These are phyloP conservation scores for Podospora appendiculata DNA, from an alignment of 495 filamentous ascomycete genomes.

Conservation along the genomic window DNA sequence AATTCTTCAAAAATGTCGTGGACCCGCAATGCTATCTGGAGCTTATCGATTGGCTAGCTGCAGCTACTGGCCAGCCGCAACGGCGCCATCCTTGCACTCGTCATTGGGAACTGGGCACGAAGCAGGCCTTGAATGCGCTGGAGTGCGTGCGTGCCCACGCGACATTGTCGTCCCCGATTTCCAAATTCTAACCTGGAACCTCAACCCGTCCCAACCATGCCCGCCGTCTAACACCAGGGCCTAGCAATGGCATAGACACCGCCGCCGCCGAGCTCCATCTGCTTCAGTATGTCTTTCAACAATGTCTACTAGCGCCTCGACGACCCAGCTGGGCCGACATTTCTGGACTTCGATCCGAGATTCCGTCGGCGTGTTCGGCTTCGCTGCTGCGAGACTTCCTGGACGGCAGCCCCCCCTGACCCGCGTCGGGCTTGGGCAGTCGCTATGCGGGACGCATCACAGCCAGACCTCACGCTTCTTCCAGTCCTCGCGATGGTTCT, in stretches of 20 bases:
- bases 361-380: conserved; percentile 20
- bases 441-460: conserved; percentile 4
- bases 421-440: conserved; percentile 7
- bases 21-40: conserved; percentile 13
- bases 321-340: conserved; percentile 37
- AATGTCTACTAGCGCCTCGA: conserved; percentile 39
- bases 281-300: conserved; percentile 30
- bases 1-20: conserved; percentile 25
- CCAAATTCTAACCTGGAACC: background rate
- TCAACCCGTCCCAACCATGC: background rate
- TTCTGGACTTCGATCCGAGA: conserved; percentile 37
- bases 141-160: background rate
- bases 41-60: conserved; percentile 28
- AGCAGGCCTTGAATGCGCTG: background rate
- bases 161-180: background rate
- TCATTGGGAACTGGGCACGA: background rate
- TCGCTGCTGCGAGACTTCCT: conserved; percentile 21
- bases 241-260: conserved; percentile 15
- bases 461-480: conserved; percentile 13
- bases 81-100: background rate
- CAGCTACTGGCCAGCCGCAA: background rate
- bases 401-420: conserved; percentile 15
- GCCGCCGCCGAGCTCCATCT: conserved; percentile 4
- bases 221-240: background rate
- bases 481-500: conserved; percentile 12